Conservation (phyloP, 2,329 filamentous ascomycete species). For the Sclerotiophoma versabilis region DNA sequence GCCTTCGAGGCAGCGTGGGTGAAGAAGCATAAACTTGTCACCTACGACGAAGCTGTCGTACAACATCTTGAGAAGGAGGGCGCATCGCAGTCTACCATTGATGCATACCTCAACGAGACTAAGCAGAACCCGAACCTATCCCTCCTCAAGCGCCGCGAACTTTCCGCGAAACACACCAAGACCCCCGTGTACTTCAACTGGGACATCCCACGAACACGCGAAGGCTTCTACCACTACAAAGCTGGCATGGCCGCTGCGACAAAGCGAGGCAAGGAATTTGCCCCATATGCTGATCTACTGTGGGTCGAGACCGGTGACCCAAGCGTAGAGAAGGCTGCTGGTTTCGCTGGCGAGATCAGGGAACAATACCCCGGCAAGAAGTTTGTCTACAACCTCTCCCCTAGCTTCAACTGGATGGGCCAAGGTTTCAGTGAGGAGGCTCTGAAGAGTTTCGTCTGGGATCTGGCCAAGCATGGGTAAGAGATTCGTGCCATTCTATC, state of each 20-base stretch:
- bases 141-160: conserved; percentile 75
- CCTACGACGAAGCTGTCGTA: conserved; percentile 89
- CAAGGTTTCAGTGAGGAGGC: conserved; percentile 87
- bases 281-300: conserved; percentile 89
- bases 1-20: conserved; percentile 87
- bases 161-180: conserved; percentile 73
- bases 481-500: conserved; percentile 60
- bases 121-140: conserved; percentile 74
- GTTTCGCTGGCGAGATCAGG: conserved; percentile 80
- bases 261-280: conserved; percentile 91
- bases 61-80: conserved; percentile 74
- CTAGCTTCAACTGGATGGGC: conserved; percentile 98
- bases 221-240: conserved; percentile 91
- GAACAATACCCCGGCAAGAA: conserved; percentile 76
- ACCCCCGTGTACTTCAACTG: conserved; percentile 82
- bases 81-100: conserved; percentile 68
- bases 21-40: conserved; percentile 81
- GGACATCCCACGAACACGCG: conserved; percentile 90
- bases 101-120: conserved; percentile 70
- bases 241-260: conserved; percentile 86
- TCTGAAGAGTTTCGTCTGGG: conserved; percentile 93
- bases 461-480: conserved; percentile 85
- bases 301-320: conserved; percentile 98
- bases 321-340: conserved; percentile 75
- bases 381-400: conserved; percentile 94